Evolutionary conservation across 345 rosid genomes (phyloP).

Genomic region (Brassica rapa): DNA sequence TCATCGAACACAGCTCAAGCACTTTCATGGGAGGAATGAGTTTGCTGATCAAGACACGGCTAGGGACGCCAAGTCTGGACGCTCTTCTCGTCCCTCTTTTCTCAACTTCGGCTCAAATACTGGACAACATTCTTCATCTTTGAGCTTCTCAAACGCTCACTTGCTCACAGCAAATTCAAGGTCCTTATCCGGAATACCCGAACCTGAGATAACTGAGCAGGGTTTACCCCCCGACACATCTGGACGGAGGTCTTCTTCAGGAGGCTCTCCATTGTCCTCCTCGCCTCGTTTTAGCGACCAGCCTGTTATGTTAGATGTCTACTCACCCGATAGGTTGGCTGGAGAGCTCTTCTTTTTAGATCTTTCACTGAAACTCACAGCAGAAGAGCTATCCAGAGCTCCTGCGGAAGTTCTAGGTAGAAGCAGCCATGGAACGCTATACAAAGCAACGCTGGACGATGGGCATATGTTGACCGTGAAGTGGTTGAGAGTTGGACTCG

Average conservation of each 20-base stretch:
- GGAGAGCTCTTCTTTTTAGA: conserved; percentile 88
- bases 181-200: conserved; percentile 69
- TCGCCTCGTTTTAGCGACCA: conserved; percentile 78
- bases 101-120: conserved; percentile 65
- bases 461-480: conserved; percentile 90
- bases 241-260: conserved; percentile 72
- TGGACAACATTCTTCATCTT: conserved; percentile 58
- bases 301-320: conserved; percentile 74
- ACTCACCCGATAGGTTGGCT: conserved; percentile 92
- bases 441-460: conserved; percentile 81
- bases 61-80: conserved; percentile 59
- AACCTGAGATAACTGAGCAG: conserved; percentile 67
- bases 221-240: conserved; percentile 52
- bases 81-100: conserved; percentile 62
- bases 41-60: conserved; percentile 48
- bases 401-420: conserved; percentile 99
- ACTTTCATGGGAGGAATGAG: conserved; percentile 60
- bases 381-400: conserved; percentile 92
- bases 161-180: conserved; percentile 82
- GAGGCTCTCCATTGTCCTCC: conserved; percentile 70
- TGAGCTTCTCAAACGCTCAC: conserved; percentile 90
- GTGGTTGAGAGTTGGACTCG: conserved; percentile 94
- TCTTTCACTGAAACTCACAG: conserved; percentile 70
- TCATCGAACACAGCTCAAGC: conserved; percentile 61
- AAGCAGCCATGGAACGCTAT: conserved; percentile 94